phyloP scores from a whole-genome alignment of 2,329 filamentous ascomycete species.

The Sclerotinia minor region DNA sequence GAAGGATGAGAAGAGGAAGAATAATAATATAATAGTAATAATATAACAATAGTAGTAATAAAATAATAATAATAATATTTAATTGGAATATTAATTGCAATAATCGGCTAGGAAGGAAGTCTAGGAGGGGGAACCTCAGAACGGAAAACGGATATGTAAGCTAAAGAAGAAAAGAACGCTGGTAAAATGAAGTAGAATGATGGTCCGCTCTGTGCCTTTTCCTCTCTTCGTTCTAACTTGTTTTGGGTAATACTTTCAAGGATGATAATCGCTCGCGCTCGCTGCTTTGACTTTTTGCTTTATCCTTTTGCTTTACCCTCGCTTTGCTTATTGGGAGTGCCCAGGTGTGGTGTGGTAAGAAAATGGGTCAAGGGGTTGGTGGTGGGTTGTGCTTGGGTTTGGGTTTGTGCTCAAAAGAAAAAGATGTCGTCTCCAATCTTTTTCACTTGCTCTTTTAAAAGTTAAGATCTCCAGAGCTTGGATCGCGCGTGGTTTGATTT shows the following conservation, averaged over 20 bases:
- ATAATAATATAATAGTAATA: background rate
- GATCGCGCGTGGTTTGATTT: background rate
- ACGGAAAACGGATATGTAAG: background rate
- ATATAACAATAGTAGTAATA: background rate
- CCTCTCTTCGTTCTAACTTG: background rate
- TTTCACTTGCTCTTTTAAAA: conserved; percentile 12
- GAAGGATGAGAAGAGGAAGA: no score
- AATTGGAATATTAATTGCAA: background rate
- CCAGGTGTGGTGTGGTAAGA: conserved; percentile 10
- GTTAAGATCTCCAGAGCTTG: background rate
- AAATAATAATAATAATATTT: background rate
- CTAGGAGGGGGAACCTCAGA: background rate
- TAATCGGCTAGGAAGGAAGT: background rate
- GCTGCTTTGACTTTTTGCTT: conserved; percentile 16
- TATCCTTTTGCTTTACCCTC: conserved; percentile 14
- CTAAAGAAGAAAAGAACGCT: conserved; percentile 18
- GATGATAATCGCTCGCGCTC: conserved; percentile 2
- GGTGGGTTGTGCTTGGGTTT: conserved; percentile 15
- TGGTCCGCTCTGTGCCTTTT: background rate
- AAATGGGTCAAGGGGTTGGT: conserved; percentile 20
- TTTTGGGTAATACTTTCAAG: conserved; percentile 4
- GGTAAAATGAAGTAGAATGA: conserved; percentile 2
- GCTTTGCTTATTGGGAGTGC: background rate
- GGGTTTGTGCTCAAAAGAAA: conserved; percentile 13
- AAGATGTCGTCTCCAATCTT: conserved; percentile 14